Evolutionary conservation across 768 basidiomycete species (phyloP).

Genomic region (Termitomyces sp.): DNA sequence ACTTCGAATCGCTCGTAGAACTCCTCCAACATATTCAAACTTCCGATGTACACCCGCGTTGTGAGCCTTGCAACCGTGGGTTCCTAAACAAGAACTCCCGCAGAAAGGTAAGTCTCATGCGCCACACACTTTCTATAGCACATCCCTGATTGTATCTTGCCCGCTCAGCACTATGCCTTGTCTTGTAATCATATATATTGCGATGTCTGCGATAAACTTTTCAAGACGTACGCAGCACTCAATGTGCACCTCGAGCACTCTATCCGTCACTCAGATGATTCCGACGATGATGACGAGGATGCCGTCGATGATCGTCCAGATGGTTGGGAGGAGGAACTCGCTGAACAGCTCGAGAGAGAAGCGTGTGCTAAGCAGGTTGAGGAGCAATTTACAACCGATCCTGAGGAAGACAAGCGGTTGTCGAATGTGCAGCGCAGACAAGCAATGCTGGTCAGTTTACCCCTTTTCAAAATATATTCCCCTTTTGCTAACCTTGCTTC

Average conservation of each 20-base stretch:
- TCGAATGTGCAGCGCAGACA: slow-evolving; percentile 7
- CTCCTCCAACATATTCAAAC: background rate
- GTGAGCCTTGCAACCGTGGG: slow-evolving; percentile 1
- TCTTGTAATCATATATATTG: slow-evolving; percentile 12
- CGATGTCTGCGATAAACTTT: slow-evolving; percentile 6
- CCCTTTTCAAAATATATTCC: background rate
- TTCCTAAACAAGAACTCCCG: slow-evolving; percentile 11
- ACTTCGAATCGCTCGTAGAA: background rate
- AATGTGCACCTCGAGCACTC: slow-evolving; percentile 9
- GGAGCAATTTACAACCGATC: background rate
- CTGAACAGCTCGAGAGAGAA: slow-evolving; percentile 1
- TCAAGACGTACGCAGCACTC: slow-evolving; percentile 4
- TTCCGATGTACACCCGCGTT: slow-evolving; percentile 7
- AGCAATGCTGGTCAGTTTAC: slow-evolving; percentile 10
- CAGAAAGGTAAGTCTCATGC: slow-evolving; percentile 2
- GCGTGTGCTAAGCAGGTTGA: slow-evolving; percentile 4
- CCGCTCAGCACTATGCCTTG: slow-evolving; percentile 3
- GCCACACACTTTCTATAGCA: background rate
- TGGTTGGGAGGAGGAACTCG: slow-evolving; percentile 17
- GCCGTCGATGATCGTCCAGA: background rate
- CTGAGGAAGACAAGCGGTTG: background rate
- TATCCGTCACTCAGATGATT: slow-evolving; percentile 10
- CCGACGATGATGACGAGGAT: slow-evolving; percentile 5
- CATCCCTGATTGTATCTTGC: background rate
- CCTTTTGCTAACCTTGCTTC: background rate